phyloP scores from a whole-genome alignment of 768 basidiomycete genomes.

The Mycena epipterygia region DNA sequence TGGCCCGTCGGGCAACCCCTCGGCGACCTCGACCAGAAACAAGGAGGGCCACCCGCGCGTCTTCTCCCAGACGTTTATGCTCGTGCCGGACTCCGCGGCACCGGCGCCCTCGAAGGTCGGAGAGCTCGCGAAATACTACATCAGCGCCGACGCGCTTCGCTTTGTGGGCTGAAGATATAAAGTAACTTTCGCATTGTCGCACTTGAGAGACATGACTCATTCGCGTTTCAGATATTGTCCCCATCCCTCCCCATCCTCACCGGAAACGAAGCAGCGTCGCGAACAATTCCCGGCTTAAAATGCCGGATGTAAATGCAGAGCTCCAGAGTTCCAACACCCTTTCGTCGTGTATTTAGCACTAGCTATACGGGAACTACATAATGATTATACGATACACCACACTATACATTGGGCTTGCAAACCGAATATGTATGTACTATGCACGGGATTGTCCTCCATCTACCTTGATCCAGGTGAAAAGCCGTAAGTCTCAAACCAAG shows the following conservation, averaged over 20 bases:
- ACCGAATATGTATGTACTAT: too few species aligned
- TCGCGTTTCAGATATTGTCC: neutral
- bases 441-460: too few species aligned
- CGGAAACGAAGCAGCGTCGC: slow-evolving; percentile 24
- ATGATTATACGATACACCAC: neutral
- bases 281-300: neutral
- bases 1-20: slow-evolving; percentile 70
- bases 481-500: neutral
- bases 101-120: slow-evolving; percentile 70
- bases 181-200: neutral
- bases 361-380: too few species aligned
- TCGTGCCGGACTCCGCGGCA: slow-evolving; percentile 80
- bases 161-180: slow-evolving; percentile 73
- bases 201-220: slow-evolving; percentile 9
- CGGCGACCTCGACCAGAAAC: slow-evolving; percentile 61
- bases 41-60: slow-evolving; percentile 86
- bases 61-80: slow-evolving; percentile 90
- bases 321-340: too few species aligned
- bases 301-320: neutral
- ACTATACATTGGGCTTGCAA: too few species aligned
- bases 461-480: too few species aligned
- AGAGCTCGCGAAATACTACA: slow-evolving; percentile 86
- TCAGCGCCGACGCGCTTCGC: slow-evolving; percentile 83
- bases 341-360: too few species aligned
- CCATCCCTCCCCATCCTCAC: neutral